Evolutionary conservation across 192 early-diverging fungal genomes (phyloP).

Genomic region (Diversispora epigaea): DNA sequence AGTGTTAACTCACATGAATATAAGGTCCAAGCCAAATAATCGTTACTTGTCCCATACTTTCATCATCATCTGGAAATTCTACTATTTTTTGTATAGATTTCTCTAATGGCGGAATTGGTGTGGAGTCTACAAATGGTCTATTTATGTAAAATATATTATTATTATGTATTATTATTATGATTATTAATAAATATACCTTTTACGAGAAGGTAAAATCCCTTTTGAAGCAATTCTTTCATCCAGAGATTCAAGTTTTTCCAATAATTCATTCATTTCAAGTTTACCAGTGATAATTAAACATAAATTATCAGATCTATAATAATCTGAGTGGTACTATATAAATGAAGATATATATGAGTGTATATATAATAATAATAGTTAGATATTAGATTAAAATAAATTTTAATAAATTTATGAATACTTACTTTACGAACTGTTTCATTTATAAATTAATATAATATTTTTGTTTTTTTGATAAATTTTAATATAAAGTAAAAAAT

Average conservation of each 20-base stretch:
- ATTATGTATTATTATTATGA: not conserved
- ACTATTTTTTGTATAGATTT: constrained; percentile 49
- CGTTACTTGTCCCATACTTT: constrained; percentile 55
- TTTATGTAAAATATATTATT: not conserved
- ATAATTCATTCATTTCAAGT: constrained; percentile 42
- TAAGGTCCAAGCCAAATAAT: constrained; percentile 57
- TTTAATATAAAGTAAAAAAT: not conserved
- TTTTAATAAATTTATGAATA: not conserved
- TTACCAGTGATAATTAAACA: constrained; percentile 60
- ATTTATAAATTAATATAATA: not conserved
- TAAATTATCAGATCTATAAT: constrained; percentile 63
- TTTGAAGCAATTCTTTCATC: constrained; percentile 56
- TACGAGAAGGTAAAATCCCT: constrained; percentile 46
- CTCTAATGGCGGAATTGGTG: constrained; percentile 43
- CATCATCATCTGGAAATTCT: constrained; percentile 61
- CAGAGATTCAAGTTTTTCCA: constrained; percentile 47
- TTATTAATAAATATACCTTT: constrained; percentile 34
- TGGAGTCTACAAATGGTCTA: constrained; percentile 59
- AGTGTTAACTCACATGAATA: constrained; percentile 42
- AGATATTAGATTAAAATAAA: not conserved
- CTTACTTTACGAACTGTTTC: constrained; percentile 21
- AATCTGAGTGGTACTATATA: constrained; percentile 51
- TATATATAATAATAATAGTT: constrained; percentile 21
- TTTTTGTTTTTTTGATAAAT: not conserved
- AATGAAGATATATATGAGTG: too few species aligned